A percentile compares a stretch with the other conserved stretches of the same genome.
Evolutionary conservation across 2,329 filamentous ascomycete species (phyloP).

Genomic region (Didymella sp.): DNA sequence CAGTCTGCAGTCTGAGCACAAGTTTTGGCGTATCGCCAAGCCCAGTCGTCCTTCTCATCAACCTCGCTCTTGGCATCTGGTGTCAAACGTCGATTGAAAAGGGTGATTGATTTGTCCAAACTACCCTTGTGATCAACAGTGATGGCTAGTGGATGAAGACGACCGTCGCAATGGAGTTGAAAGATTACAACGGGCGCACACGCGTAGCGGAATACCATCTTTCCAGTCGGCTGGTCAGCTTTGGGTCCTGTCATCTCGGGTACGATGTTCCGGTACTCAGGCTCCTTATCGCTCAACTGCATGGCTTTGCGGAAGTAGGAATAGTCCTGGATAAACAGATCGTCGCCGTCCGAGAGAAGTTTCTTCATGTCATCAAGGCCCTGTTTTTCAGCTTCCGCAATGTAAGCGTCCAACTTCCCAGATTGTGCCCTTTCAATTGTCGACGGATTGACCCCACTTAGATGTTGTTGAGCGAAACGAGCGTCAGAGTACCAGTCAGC

Average conservation of each 20-base stretch:
- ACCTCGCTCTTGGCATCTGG: conserved; percentile 1
- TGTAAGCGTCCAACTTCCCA: conserved; percentile 1
- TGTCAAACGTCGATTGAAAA: conserved; percentile 13
- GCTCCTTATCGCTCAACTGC: not conserved
- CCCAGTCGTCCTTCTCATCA: conserved; percentile 15
- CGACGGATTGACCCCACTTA: conserved; percentile 17
- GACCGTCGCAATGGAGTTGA: conserved; percentile 14
- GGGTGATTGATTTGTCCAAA: conserved; percentile 12
- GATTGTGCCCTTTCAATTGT: conserved; percentile 7
- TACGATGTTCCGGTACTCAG: conserved; percentile 1
- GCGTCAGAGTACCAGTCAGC: conserved; percentile 20
- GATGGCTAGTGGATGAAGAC: conserved; percentile 17
- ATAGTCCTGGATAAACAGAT: conserved; percentile 17
- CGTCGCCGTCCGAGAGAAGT: conserved; percentile 4
- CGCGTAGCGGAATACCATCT: conserved; percentile 1
- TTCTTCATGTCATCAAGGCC: not conserved
- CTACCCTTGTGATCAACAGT: conserved; percentile 17
- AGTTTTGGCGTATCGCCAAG: conserved; percentile 20
- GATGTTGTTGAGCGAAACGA: conserved; percentile 17
- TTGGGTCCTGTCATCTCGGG: conserved; percentile 1
- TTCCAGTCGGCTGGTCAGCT: conserved; percentile 5
- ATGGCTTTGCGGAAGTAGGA: conserved; percentile 19
- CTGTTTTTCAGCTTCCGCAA: conserved; percentile 9
- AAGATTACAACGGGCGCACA: conserved; percentile 17
- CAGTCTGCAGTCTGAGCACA: conserved; percentile 20